Evolutionary conservation across 2,329 filamentous ascomycete species (phyloP).

Genomic region (Colletotrichum camelliae): DNA sequence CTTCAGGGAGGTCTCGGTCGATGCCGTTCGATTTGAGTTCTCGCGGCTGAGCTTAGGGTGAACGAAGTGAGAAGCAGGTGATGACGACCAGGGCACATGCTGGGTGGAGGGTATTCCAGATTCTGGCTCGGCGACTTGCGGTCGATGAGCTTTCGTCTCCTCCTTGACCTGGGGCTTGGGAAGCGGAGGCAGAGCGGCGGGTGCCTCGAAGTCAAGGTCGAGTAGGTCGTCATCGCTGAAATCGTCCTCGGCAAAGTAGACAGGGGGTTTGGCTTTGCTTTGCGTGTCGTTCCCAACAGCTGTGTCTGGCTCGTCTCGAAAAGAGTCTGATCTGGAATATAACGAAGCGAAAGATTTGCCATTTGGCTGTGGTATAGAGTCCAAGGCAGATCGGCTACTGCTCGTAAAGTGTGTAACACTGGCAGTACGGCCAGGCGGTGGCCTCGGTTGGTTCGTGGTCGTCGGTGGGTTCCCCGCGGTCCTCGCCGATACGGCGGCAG

Average conservation of each 20-base stretch:
- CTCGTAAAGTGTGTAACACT: slow-evolving; percentile 26
- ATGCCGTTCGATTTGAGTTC: slow-evolving; percentile 21
- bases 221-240: slow-evolving; percentile 85
- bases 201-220: slow-evolving; percentile 71
- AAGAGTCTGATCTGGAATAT: slow-evolving; percentile 53
- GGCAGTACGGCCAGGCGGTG: slow-evolving; percentile 2
- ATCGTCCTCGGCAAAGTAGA: slow-evolving; percentile 79
- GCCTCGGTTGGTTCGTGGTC: slow-evolving; percentile 14
- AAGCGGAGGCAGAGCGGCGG: slow-evolving; percentile 50
- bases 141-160: slow-evolving; percentile 24
- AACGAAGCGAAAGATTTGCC: slow-evolving; percentile 40
- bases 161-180: slow-evolving; percentile 29
- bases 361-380: background rate
- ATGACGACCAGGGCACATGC: slow-evolving; percentile 75
- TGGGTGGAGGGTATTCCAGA: slow-evolving; percentile 23
- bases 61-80: slow-evolving; percentile 55
- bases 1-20: slow-evolving; percentile 40
- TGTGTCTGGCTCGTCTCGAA: slow-evolving; percentile 43
- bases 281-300: slow-evolving; percentile 10
- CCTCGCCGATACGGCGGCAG: slow-evolving; percentile 45
- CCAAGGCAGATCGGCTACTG: slow-evolving; percentile 3
- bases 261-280: slow-evolving; percentile 34
- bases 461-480: slow-evolving; percentile 22
- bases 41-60: slow-evolving; percentile 35
- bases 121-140: slow-evolving; percentile 6